phyloP scores from a whole-genome alignment of 2,329 filamentous ascomycete genomes.

The Fusarium torulosum region DNA sequence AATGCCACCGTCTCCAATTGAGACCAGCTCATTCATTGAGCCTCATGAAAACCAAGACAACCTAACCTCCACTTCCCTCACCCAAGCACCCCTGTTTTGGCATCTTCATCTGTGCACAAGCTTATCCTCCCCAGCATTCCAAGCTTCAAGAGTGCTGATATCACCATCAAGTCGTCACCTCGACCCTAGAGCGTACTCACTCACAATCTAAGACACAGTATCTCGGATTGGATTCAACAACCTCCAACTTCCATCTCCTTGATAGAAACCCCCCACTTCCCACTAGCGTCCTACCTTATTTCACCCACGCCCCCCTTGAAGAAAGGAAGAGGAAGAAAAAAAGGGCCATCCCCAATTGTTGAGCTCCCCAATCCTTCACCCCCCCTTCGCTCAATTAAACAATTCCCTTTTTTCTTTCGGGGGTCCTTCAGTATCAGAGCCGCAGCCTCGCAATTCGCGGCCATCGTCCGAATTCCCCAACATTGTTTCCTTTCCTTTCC shows the following conservation, averaged over 20 bases:
- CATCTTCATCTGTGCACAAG: background rate
- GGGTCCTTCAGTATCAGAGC: slow-evolving; percentile 31
- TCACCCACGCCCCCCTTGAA: slow-evolving; percentile 22
- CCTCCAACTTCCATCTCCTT: background rate
- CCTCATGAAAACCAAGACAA: slow-evolving; percentile 1
- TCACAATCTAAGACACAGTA: slow-evolving; percentile 1
- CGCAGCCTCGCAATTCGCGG: slow-evolving; percentile 43
- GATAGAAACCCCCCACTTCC: slow-evolving; percentile 26
- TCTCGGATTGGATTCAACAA: slow-evolving; percentile 21
- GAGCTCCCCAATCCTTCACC: slow-evolving; percentile 45
- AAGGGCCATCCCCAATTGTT: slow-evolving; percentile 50
- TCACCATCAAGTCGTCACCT: slow-evolving; percentile 3
- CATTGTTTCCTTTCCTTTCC: slow-evolving; percentile 24
- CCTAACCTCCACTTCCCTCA: slow-evolving; percentile 4
- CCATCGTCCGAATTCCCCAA: slow-evolving; percentile 48
- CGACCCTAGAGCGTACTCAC: slow-evolving; percentile 7
- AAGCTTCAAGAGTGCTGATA: background rate
- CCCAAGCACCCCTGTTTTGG: background rate
- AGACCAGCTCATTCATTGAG: background rate
- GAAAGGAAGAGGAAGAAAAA: slow-evolving; percentile 6
- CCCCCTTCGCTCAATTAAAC: slow-evolving; percentile 39
- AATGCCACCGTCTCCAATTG: background rate
- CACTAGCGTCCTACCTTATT: slow-evolving; percentile 43
- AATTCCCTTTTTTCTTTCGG: slow-evolving; percentile 17
- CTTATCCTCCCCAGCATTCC: slow-evolving; percentile 20